These are phyloP conservation scores for Chondrostereum purpureum DNA, from an alignment of 1,284 basidiomycete species.

Conservation along the genomic window DNA sequence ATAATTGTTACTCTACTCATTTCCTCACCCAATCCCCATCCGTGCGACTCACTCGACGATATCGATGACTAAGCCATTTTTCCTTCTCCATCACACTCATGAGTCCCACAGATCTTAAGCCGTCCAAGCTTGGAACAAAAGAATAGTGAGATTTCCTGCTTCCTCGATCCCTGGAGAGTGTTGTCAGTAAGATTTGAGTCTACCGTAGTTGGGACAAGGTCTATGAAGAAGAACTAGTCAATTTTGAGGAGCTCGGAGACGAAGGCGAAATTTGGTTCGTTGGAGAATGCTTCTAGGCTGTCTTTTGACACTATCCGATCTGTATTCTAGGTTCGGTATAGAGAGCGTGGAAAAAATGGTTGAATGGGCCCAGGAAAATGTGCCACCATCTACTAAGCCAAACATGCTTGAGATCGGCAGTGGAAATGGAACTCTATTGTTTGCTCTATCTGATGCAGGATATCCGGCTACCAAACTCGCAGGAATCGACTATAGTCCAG, in stretches of 20 bases:
- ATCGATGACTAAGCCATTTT: background rate
- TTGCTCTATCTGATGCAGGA: conserved; percentile 64
- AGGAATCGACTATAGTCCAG: conserved; percentile 82
- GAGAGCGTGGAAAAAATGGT: conserved; percentile 82
- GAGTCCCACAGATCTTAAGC: conserved; percentile 18
- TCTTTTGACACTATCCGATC: background rate
- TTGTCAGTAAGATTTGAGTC: background rate
- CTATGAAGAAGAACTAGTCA: conserved; percentile 65
- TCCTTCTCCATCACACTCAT: background rate
- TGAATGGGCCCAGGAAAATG: conserved; percentile 50
- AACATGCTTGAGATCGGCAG: conserved; percentile 71
- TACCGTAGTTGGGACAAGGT: conserved; percentile 61
- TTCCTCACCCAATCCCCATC: background rate
- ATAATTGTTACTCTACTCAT: background rate
- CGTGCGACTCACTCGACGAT: background rate
- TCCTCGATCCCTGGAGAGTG: background rate
- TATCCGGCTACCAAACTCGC: conserved; percentile 48
- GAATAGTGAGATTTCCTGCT: conserved; percentile 36
- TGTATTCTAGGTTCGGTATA: conserved; percentile 69
- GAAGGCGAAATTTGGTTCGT: conserved; percentile 86
- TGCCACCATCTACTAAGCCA: conserved; percentile 38
- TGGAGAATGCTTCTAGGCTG: background rate
- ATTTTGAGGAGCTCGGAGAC: conserved; percentile 78
- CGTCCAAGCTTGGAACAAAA: conserved; percentile 70
- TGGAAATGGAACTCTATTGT: conserved; percentile 81